Conservation (phyloP, 148 eudicot species). For the Simmondsia chinensis region DNA sequence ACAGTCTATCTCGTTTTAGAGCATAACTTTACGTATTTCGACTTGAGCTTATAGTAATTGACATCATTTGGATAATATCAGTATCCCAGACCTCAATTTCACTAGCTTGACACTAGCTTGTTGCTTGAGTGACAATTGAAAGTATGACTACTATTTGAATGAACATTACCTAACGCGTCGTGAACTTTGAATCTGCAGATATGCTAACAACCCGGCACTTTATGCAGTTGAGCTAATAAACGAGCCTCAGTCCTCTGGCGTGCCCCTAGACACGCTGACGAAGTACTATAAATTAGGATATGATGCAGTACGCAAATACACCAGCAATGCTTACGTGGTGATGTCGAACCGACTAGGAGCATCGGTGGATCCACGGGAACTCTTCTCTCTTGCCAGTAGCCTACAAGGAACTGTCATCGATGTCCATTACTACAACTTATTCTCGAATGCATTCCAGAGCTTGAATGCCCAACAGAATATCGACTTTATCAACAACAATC, state of each 20-base stretch:
- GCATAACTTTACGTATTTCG: too few relatives aligned
- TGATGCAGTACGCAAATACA: constrained; percentile 31
- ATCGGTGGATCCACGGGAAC: constrained; percentile 13
- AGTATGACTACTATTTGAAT: not conserved
- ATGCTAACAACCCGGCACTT: constrained; percentile 5
- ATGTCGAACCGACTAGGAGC: constrained; percentile 30
- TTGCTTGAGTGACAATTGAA: too few relatives aligned
- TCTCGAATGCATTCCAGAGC: not conserved
- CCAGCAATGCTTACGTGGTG: constrained; percentile 27
- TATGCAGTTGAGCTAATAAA: constrained; percentile 36
- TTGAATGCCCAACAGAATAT: constrained; percentile 20
- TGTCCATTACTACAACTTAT: constrained; percentile 36
- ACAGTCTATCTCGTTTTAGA: too few relatives aligned
- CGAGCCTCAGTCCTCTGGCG: constrained; percentile 31
- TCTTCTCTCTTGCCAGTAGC: constrained; percentile 24
- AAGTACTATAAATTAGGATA: constrained; percentile 25
- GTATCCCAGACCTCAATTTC: too few relatives aligned
- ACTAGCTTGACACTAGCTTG: too few relatives aligned
- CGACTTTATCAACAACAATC: constrained; percentile 14
- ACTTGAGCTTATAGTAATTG: too few relatives aligned
- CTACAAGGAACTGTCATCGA: constrained; percentile 22
- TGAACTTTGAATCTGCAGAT: constrained; percentile 15
- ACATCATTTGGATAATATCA: too few relatives aligned
- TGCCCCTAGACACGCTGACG: constrained; percentile 13
- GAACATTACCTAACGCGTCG: too few relatives aligned